Conservation (phyloP, 441 rosid genomes). For the Pelargonium australe region DNA sequence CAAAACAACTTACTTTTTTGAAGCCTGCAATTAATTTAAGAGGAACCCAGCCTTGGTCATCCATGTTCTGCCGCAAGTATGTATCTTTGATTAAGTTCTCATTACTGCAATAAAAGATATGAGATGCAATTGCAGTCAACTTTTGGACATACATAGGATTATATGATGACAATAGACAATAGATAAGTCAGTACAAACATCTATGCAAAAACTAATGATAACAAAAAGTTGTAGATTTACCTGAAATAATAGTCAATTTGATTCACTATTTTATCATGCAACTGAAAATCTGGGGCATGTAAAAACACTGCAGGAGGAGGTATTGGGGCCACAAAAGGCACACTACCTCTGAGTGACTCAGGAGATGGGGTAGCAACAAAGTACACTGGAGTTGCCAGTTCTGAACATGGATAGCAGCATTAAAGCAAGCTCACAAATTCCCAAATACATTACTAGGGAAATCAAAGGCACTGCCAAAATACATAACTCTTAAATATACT, state of each 20-base stretch:
- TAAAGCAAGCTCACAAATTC: constrained; percentile 20
- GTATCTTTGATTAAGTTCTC: constrained; percentile 71
- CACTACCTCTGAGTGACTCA: constrained; percentile 33
- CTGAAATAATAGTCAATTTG: constrained; percentile 90
- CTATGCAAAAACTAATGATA: constrained; percentile 6
- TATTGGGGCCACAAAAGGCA: constrained; percentile 38
- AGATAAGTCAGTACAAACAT: constrained; percentile 12
- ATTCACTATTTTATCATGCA: constrained; percentile 44
- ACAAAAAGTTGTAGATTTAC: constrained; percentile 31
- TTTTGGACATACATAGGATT: neutral
- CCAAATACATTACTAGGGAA: neutral
- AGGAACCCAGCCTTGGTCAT: constrained; percentile 84
- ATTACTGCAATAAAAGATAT: constrained; percentile 48
- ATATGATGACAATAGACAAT: neutral
- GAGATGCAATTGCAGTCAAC: constrained; percentile 26
- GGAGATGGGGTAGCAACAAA: constrained; percentile 36
- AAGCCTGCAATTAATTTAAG: constrained; percentile 68
- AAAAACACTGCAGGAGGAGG: constrained; percentile 42
- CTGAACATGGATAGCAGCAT: constrained; percentile 33
- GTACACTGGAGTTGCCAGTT: constrained; percentile 42
- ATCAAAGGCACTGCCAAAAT: constrained; percentile 2
- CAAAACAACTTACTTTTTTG: constrained; percentile 51
- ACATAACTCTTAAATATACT: constrained; percentile 12
- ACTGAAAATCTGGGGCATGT: constrained; percentile 42
- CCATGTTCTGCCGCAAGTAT: constrained; percentile 80